Conservation (phyloP, 106 monocot genomes). For the Dioscorea alata region DNA sequence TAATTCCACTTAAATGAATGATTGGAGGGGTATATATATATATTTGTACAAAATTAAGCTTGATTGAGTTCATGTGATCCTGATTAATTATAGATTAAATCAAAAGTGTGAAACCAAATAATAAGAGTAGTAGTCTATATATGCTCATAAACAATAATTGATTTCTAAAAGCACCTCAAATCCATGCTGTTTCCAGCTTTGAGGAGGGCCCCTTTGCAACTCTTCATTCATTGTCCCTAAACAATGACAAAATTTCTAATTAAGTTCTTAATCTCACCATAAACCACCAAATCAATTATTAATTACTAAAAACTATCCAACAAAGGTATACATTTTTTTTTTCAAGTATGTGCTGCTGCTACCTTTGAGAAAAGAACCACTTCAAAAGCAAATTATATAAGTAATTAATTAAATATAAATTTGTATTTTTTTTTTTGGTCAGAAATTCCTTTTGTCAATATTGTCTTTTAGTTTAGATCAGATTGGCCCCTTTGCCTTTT, state of each 20-base stretch:
- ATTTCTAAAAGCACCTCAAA: neutral
- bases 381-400: too few relatives aligned
- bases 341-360: too few relatives aligned
- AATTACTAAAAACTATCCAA: too few relatives aligned
- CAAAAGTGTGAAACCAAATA: conserved; percentile 8
- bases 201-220: neutral
- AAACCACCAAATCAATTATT: too few relatives aligned
- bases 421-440: too few relatives aligned
- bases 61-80: conserved; percentile 29
- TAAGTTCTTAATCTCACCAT: neutral
- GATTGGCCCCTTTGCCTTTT: too few relatives aligned
- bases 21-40: neutral
- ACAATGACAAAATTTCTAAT: neutral
- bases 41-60: neutral
- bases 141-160: neutral
- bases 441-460: too few relatives aligned
- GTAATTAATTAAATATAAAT: too few relatives aligned
- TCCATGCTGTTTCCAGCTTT: conserved; percentile 7
- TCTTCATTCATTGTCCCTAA: neutral
- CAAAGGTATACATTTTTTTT: too few relatives aligned
- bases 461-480: too few relatives aligned
- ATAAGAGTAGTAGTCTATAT: neutral
- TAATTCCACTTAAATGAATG: neutral
- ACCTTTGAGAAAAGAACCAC: too few relatives aligned
- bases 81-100: conserved; percentile 12